Percentiles rank a stretch among this genome's conserved stretches.
Conservation (phyloP, 1,284 basidiomycete species). For the Ustilago vetiveriae region DNA sequence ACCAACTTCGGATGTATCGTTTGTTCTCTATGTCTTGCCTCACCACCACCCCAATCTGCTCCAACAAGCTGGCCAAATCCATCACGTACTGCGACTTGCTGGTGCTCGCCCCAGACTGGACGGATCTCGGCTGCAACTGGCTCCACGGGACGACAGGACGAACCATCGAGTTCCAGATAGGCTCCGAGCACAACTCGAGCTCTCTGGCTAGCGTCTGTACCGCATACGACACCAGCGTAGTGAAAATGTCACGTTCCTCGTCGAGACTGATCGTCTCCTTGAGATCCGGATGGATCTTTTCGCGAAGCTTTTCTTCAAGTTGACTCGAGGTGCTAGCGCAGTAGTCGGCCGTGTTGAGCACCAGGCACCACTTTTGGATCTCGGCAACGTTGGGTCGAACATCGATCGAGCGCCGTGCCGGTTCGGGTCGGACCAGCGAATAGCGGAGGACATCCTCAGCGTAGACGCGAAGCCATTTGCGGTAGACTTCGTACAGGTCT, state of each 20-base stretch:
- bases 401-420: constrained; percentile 48
- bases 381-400: constrained; percentile 50
- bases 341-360: constrained; percentile 98
- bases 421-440: constrained; percentile 75
- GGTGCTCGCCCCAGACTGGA: not conserved
- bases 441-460: constrained; percentile 80
- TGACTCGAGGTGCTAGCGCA: constrained; percentile 90
- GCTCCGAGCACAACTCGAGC: constrained; percentile 54
- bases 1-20: constrained; percentile 63
- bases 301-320: constrained; percentile 89
- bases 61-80: constrained; percentile 56
- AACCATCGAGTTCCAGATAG: constrained; percentile 59
- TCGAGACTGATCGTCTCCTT: constrained; percentile 84
- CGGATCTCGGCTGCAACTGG: constrained; percentile 28
- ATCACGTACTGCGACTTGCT: constrained; percentile 55
- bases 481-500: constrained; percentile 71
- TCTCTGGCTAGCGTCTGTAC: constrained; percentile 54
- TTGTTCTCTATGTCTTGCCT: constrained; percentile 65
- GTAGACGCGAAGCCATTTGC: constrained; percentile 93
- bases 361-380: constrained; percentile 68
- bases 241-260: constrained; percentile 84
- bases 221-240: constrained; percentile 50
- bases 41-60: constrained; percentile 61
- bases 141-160: constrained; percentile 57
- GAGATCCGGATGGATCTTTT: constrained; percentile 79